phyloP scores from a whole-genome alignment of 352 stramenopile species.

The Phytopythium aichiense region DNA sequence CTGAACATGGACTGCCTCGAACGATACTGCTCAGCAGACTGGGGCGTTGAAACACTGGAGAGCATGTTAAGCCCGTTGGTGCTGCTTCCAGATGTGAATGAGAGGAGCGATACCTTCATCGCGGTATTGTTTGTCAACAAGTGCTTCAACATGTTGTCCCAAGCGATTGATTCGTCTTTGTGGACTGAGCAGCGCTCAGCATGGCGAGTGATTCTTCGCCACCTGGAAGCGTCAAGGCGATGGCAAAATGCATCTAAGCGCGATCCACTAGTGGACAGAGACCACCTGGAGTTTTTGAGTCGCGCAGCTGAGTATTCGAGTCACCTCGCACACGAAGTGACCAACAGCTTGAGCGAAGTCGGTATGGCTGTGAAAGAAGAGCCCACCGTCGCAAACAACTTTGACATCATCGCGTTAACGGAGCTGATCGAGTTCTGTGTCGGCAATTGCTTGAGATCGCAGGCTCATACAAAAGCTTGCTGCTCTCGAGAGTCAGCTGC shows the following conservation, averaged over 20 bases:
- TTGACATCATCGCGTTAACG: background rate
- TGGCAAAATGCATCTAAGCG: background rate
- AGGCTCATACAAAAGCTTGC: background rate
- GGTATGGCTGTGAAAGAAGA: background rate
- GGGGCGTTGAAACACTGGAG: background rate
- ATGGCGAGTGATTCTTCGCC: conserved; percentile 2
- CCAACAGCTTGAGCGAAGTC: background rate
- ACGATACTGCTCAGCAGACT: conserved; percentile 11
- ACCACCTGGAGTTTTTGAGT: conserved; percentile 28
- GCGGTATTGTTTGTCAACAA: conserved; percentile 1
- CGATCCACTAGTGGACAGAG: conserved; percentile 5
- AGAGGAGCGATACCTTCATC: background rate
- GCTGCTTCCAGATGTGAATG: background rate
- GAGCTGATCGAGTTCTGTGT: conserved; percentile 3
- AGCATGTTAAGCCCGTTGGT: background rate
- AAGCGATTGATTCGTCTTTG: background rate
- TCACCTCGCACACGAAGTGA: background rate
- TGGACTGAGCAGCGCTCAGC: background rate
- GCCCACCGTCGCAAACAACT: background rate
- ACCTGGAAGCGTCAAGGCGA: background rate
- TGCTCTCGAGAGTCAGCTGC: background rate
- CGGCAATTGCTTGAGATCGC: background rate
- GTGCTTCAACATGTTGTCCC: conserved; percentile 6
- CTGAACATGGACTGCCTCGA: conserved; percentile 11
- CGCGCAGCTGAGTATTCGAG: background rate